phyloP scores from a whole-genome alignment of 768 basidiomycete species.

The Mycena belliarum region DNA sequence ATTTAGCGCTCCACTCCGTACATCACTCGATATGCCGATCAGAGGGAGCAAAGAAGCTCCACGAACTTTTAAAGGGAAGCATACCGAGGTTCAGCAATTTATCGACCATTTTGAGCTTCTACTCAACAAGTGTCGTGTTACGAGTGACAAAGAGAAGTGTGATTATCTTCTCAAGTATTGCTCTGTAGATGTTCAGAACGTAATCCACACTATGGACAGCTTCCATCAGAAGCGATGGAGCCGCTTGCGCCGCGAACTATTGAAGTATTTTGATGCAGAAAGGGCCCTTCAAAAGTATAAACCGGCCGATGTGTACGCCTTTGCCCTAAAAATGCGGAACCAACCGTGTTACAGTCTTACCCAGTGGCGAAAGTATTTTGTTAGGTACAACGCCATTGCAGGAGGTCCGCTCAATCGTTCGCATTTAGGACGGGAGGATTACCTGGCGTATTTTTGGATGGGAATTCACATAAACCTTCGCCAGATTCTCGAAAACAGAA shows the following conservation, averaged over 20 bases:
- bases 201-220: neutral
- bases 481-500: neutral
- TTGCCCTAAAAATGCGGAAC: neutral
- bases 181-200: neutral
- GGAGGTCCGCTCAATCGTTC: neutral
- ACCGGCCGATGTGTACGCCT: neutral
- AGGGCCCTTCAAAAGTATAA: neutral
- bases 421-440: neutral
- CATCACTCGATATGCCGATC: neutral
- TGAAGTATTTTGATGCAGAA: neutral
- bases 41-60: neutral
- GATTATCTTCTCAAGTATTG: neutral
- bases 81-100: neutral
- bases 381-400: neutral
- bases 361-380: neutral
- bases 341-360: neutral
- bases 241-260: neutral
- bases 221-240: neutral
- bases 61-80: neutral
- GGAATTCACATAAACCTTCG: neutral
- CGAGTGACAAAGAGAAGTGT: neutral
- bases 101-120: neutral
- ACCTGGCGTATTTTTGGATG: neutral
- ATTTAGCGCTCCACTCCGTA: neutral
- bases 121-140: neutral